These are phyloP conservation scores for Plenodomus biglobosus DNA, from an alignment of 2,329 filamentous ascomycete species.

Conservation along the genomic window DNA sequence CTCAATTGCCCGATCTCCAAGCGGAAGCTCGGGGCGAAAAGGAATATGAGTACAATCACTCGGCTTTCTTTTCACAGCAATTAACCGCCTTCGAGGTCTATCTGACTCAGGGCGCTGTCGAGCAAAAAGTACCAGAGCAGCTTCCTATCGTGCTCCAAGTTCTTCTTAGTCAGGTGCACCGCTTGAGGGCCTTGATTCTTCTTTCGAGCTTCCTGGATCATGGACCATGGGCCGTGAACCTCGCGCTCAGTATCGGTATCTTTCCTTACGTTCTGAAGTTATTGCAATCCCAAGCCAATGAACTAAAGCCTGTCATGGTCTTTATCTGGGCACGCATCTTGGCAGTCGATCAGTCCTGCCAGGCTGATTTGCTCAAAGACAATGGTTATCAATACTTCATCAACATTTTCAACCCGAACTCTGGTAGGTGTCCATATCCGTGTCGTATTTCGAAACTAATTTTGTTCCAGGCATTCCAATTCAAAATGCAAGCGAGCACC, in stretches of 20 bases:
- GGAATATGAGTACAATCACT: slow-evolving; percentile 89
- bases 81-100: slow-evolving; percentile 97
- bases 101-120: slow-evolving; percentile 77
- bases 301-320: slow-evolving; percentile 97
- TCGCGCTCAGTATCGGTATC: slow-evolving; percentile 95
- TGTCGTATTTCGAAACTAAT: slow-evolving; percentile 8
- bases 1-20: slow-evolving; percentile 79
- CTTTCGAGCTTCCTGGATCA: slow-evolving; percentile 92
- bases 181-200: slow-evolving; percentile 85
- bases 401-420: slow-evolving; percentile 81
- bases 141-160: slow-evolving; percentile 95
- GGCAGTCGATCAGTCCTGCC: slow-evolving; percentile 91
- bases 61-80: slow-evolving; percentile 95
- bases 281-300: slow-evolving; percentile 88
- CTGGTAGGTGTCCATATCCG: slow-evolving; percentile 46
- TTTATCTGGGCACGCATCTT: slow-evolving; percentile 98
- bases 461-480: slow-evolving; percentile 67
- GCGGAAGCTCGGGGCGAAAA: slow-evolving; percentile 74
- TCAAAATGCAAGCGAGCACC: slow-evolving; percentile 87
- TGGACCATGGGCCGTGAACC: slow-evolving; percentile 97
- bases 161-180: slow-evolving; percentile 90
- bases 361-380: slow-evolving; percentile 92
- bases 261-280: slow-evolving; percentile 99
- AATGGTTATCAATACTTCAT: slow-evolving; percentile 98
- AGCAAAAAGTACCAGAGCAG: slow-evolving; percentile 88